Evolutionary conservation across 441 rosid species (phyloP).

Genomic region (Pelargonium australe): DNA sequence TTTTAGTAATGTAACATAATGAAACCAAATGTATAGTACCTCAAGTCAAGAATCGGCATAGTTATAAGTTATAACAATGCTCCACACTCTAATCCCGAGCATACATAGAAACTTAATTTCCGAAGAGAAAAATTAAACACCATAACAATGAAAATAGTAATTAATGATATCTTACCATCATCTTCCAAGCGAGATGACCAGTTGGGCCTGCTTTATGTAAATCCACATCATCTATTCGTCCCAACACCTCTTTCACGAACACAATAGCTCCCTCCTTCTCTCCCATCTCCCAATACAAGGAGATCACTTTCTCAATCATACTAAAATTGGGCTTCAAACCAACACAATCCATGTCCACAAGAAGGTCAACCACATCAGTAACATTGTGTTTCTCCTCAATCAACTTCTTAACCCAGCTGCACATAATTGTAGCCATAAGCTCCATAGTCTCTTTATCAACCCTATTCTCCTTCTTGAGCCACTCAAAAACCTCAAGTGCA

Average conservation of each 20-base stretch:
- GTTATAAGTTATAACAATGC: no score
- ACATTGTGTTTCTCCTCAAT: constrained; percentile 51
- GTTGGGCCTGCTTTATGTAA: constrained; percentile 72
- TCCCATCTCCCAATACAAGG: constrained; percentile 72
- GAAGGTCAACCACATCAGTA: constrained; percentile 59
- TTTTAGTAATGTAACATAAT: not conserved
- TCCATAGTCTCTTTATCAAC: constrained; percentile 89
- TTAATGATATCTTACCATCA: constrained; percentile 50
- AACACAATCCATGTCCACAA: constrained; percentile 87
- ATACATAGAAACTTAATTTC: not conserved
- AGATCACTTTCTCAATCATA: constrained; percentile 85
- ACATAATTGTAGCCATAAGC: constrained; percentile 89
- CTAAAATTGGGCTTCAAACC: constrained; percentile 81
- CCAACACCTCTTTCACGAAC: constrained; percentile 68
- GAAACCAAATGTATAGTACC: not conserved
- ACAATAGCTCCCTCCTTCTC: constrained; percentile 53
- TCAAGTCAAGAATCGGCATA: not conserved
- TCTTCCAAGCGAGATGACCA: constrained; percentile 91
- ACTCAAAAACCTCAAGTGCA: constrained; percentile 89
- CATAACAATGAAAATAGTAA: constrained; percentile 4
- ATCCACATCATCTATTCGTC: constrained; percentile 39
- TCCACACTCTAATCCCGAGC: not conserved
- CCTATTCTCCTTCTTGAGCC: constrained; percentile 70
- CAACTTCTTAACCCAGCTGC: constrained; percentile 76
- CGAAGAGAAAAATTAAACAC: not conserved